A percentile compares a stretch with the other conserved stretches of the same genome.
Evolutionary conservation across 2,329 filamentous ascomycete species (phyloP).

Genomic region (Penicillium sp.): DNA sequence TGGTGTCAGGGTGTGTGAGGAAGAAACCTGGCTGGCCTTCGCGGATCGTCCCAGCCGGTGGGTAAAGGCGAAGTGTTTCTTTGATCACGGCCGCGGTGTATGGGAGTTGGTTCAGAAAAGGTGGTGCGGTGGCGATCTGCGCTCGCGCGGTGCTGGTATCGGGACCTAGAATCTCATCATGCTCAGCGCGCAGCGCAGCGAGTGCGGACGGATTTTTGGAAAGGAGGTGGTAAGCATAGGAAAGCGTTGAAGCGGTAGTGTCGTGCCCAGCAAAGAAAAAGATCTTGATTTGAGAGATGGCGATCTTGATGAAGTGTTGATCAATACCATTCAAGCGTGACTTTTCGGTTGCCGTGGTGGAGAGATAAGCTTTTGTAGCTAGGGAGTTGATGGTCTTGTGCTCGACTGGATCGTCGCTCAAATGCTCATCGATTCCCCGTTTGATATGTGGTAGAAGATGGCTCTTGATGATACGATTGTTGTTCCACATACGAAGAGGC

Average conservation of each 20-base stretch:
- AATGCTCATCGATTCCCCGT: background rate
- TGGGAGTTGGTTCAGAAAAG: constrained; percentile 43
- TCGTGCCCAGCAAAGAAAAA: constrained; percentile 28
- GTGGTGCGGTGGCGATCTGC: constrained; percentile 34
- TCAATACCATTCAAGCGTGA: background rate
- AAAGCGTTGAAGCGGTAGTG: constrained; percentile 15
- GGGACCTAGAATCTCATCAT: constrained; percentile 48
- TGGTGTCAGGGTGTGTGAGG: constrained; percentile 6
- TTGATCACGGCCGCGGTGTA: constrained; percentile 52
- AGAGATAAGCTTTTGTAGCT: background rate
- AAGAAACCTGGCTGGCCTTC: background rate
- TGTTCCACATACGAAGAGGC: background rate
- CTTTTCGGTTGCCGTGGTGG: background rate
- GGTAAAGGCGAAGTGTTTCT: constrained; percentile 50
- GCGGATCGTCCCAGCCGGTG: constrained; percentile 31
- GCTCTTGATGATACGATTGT: constrained; percentile 1
- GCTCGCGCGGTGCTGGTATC: constrained; percentile 32
- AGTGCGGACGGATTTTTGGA: constrained; percentile 24
- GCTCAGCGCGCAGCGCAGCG: constrained; percentile 44
- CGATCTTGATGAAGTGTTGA: background rate
- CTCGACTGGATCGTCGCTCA: background rate
- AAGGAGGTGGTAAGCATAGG: constrained; percentile 22
- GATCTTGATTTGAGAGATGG: constrained; percentile 19
- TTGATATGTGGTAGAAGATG: constrained; percentile 1
- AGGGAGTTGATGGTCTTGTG: constrained; percentile 3